Base-by-base conservation (phyloP, 2,329 filamentous ascomycete species). In the Colletotrichum coccodes region DNA sequence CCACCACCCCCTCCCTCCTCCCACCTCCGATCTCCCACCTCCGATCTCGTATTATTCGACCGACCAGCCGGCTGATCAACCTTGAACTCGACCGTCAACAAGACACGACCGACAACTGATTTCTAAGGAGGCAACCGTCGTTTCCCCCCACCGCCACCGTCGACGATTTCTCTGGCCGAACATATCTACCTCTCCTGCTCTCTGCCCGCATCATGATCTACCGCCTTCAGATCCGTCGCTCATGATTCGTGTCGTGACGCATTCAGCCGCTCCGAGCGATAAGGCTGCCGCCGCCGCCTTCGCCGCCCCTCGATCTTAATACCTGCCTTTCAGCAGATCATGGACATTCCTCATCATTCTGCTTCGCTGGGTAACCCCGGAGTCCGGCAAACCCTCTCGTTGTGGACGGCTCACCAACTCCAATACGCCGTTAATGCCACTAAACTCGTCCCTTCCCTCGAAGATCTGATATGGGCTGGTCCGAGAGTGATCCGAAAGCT, bases 401-500 rank as follows among this genome's bases (percentile, higher is more conserved):
- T 81, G 63, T 90, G 88, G 87, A 85, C 85, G 6, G 44, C 50
- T 38, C 82, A 84, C 70, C 80, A 80, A 26, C 72, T 84, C 12
- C 74, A 76, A 21, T 75, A 78, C 60, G 82, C 82, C 66, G 83
- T 87, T 68, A 89, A 90, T 78, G 81, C 88, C 68, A 86, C 88
- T 49, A 85, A 85, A 72, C 86, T 88, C 78, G 83, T 87, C 53
- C 91, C 91, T 2, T 90, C 90, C 12, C 80, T 92, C 21, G 89
- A 89, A 77, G 91, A 94, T 74, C 81, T 95, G 54, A 85, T 93
- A 71, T 85, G 89, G 78, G 91, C 89, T 21, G 87, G 92, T 4
- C 92, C 92, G 57, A 86, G 92, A 67, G 89, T 94, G 76, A 86
- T 93, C 36, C 90, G 87, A 79, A 91, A 89, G 77, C 84, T 92